These are phyloP conservation scores for Paraglomus brasilianum DNA, from an alignment of 192 early-diverging fungal species.

Conservation along the genomic window DNA sequence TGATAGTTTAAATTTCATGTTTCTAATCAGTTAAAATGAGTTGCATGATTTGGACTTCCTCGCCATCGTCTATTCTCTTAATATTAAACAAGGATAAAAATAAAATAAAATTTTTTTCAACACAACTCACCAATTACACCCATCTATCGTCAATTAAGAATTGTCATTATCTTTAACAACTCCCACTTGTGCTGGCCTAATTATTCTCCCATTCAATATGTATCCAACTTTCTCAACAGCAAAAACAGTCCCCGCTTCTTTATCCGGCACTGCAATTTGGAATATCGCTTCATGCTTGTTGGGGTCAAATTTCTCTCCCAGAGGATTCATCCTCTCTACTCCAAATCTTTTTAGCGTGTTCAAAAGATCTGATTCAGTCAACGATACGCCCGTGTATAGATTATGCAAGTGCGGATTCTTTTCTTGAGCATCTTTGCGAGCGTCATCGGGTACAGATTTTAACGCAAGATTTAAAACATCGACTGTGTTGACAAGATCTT, in stretches of 20 bases:
- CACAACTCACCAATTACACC: no score
- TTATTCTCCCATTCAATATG: constrained; percentile 84
- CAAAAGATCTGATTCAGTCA: constrained; percentile 86
- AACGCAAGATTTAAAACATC: constrained; percentile 91
- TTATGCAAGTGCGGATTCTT: constrained; percentile 62
- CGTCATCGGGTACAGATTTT: constrained; percentile 76
- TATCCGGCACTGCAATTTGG: constrained; percentile 85
- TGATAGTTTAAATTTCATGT: no score
- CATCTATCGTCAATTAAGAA: no score
- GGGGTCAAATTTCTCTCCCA: constrained; percentile 91
- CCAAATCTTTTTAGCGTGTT: constrained; percentile 86
- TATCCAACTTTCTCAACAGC: constrained; percentile 94
- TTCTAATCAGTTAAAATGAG: no score
- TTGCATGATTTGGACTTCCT: no score
- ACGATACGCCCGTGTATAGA: constrained; percentile 82
- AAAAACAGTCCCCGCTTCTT: constrained; percentile 85
- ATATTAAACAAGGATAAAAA: no score
- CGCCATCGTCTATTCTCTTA: no score
- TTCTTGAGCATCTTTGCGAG: constrained; percentile 37
- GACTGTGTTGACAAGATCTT: constrained; percentile 88
- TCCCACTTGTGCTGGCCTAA: constrained; percentile 95
- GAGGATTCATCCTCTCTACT: constrained; percentile 75
- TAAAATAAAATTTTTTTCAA: no score
- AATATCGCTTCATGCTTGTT: constrained; percentile 94
- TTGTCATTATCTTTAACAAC: constrained; percentile 62